These are phyloP conservation scores for Colletotrichum abscissum DNA, from an alignment of 2,329 filamentous ascomycete genomes.

Conservation along the genomic window DNA sequence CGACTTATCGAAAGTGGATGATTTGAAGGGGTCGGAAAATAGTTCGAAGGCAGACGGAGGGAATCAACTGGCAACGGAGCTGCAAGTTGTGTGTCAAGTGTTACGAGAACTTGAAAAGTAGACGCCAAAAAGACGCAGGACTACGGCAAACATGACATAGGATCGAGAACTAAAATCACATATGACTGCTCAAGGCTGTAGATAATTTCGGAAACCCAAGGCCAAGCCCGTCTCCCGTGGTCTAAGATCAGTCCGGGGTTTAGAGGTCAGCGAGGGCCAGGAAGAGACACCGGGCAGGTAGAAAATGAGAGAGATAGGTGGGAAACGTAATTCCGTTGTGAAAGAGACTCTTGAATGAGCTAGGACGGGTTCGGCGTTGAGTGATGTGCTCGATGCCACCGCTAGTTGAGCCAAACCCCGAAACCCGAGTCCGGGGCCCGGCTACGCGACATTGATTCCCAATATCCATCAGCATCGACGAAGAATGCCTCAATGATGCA, in stretches of 20 bases:
- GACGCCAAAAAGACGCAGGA: not conserved
- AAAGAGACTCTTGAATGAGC: no score
- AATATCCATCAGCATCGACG: not conserved
- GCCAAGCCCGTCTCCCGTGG: not conserved
- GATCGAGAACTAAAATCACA: no score
- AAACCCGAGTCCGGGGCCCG: not conserved
- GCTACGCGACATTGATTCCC: not conserved
- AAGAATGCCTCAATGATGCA: not conserved
- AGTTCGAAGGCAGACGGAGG: not conserved
- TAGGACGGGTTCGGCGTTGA: no score
- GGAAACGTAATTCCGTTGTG: not conserved
- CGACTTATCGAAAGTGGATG: not conserved
- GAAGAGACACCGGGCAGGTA: not conserved
- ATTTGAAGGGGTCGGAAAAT: not conserved
- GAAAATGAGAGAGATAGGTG: not conserved
- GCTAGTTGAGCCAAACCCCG: not conserved
- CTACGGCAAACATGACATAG: no score
- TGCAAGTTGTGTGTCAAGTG: no score
- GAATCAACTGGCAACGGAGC: not conserved
- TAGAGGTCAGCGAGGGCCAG: not conserved
- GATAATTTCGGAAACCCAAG: not conserved
- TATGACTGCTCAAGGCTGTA: not conserved
- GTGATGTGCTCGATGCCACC: not conserved
- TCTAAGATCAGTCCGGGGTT: not conserved
- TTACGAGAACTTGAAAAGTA: not conserved